Evolutionary conservation across 768 basidiomycete genomes (phyloP).

Genomic region (Mrakia gelida): DNA sequence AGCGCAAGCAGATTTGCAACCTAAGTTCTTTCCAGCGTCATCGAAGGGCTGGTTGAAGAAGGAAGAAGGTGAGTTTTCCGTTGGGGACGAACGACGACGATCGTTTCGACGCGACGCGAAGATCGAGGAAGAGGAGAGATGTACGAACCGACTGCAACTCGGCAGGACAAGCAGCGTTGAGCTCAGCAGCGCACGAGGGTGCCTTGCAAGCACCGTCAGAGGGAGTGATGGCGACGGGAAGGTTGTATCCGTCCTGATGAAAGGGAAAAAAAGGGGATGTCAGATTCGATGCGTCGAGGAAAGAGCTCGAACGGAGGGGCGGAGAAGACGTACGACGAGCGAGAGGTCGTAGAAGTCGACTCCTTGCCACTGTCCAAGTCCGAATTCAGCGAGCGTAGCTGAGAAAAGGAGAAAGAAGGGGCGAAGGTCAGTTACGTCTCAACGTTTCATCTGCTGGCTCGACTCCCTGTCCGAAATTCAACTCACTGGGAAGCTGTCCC

Average conservation of each 20-base stretch:
- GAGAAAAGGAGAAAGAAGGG: background rate
- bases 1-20: background rate
- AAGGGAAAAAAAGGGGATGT: background rate
- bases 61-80: background rate
- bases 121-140: background rate
- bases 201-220: background rate
- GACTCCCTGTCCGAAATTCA: background rate
- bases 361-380: background rate
- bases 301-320: background rate
- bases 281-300: background rate
- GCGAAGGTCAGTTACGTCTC: background rate
- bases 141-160: background rate
- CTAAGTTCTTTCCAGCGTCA: background rate
- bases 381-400: conserved; percentile 1
- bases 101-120: background rate
- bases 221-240: background rate
- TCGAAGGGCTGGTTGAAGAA: background rate
- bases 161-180: background rate
- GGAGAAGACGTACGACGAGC: background rate
- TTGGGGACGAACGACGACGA: background rate
- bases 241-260: background rate
- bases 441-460: background rate
- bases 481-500: background rate
- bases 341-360: conserved; percentile 5
- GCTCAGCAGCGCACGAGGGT: background rate